Conservation (phyloP, 495 filamentous ascomycete species). For the Trichocladium antarcticum region DNA sequence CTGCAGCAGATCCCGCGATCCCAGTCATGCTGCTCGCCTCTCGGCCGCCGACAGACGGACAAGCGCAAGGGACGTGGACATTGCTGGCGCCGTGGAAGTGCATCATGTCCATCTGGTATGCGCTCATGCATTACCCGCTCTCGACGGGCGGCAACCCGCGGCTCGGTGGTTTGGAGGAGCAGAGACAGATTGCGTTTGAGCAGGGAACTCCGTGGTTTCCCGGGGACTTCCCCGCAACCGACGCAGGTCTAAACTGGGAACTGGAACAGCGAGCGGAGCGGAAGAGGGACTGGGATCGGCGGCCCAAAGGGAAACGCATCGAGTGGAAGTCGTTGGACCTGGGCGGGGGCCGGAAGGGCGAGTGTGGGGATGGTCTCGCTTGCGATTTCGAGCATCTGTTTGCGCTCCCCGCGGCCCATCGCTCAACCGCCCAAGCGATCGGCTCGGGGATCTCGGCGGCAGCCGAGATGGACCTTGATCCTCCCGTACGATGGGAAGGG, state of each 20-base stretch:
- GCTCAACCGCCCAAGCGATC: constrained; percentile 16
- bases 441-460: constrained; percentile 6
- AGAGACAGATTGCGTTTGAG: constrained; percentile 74
- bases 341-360: constrained; percentile 64
- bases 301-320: constrained; percentile 69
- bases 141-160: constrained; percentile 66
- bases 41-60: constrained; percentile 34
- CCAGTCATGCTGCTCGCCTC: constrained; percentile 64
- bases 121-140: constrained; percentile 73
- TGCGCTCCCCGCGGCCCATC: constrained; percentile 11
- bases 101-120: constrained; percentile 75
- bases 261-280: constrained; percentile 49
- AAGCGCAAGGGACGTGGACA: constrained; percentile 63
- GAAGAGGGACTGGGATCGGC: constrained; percentile 59
- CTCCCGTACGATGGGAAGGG: constrained; percentile 2
- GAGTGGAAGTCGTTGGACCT: constrained; percentile 69
- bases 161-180: constrained; percentile 73
- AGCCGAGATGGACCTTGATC: constrained; percentile 21
- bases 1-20: constrained; percentile 63
- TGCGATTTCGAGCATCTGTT: constrained; percentile 75
- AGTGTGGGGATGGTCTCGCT: constrained; percentile 70
- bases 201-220: constrained; percentile 75
- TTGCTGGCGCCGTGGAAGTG: constrained; percentile 88
- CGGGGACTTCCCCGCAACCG: constrained; percentile 73
- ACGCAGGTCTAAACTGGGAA: constrained; percentile 71